phyloP scores from a whole-genome alignment of 106 monocot genomes.

The Dendrobium huoshanense region DNA sequence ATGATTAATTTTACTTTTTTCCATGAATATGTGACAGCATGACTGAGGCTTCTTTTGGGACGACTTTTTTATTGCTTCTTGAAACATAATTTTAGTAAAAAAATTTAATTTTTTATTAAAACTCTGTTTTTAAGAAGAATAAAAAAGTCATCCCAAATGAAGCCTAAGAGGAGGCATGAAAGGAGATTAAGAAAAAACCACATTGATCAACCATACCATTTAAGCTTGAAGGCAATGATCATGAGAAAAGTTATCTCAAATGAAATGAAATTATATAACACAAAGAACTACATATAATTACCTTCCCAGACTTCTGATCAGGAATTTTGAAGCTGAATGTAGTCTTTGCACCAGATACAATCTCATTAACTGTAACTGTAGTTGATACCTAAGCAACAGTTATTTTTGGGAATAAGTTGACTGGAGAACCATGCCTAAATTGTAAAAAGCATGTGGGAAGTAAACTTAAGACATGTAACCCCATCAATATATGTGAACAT shows the following conservation, averaged over 20 bases:
- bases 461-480: neutral
- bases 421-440: neutral
- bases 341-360: slow-evolving; percentile 42
- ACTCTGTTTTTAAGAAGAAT: too few species aligned
- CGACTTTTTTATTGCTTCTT: too few species aligned
- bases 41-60: too few species aligned
- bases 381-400: slow-evolving; percentile 45
- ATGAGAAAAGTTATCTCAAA: neutral
- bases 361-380: slow-evolving; percentile 45
- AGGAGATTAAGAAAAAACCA: neutral
- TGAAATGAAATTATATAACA: neutral
- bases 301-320: slow-evolving; percentile 79
- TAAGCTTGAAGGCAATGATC: neutral
- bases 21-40: too few species aligned
- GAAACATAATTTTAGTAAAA: too few species aligned
- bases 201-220: neutral
- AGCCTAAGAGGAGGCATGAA: neutral
- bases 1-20: neutral
- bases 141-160: too few species aligned
- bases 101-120: too few species aligned
- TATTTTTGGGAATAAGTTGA: neutral
- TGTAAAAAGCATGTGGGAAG: neutral
- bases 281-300: slow-evolving; percentile 7
- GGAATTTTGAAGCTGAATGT: slow-evolving; percentile 61
- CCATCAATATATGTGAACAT: neutral